Conservation (phyloP, 2,329 filamentous ascomycete species). For the Penicillium sp. region DNA sequence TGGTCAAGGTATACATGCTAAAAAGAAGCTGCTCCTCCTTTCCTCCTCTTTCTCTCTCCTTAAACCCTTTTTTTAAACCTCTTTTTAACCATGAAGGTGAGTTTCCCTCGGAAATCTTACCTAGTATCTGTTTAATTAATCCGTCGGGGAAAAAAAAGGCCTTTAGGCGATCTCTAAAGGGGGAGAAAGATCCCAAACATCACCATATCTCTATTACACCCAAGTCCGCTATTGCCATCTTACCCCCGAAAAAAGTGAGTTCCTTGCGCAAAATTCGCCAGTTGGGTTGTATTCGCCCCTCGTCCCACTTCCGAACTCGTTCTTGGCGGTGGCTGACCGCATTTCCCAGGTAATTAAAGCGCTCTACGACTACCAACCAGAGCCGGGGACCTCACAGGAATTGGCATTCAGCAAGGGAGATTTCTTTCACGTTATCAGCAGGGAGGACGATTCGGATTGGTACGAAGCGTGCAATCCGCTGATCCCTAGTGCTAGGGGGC, state of each 20-base stretch:
- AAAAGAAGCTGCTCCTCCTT: conserved; percentile 8
- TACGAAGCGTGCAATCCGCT: conserved; percentile 98
- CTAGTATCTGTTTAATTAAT: conserved; percentile 15
- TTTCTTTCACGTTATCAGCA: conserved; percentile 96
- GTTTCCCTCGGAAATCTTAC: conserved; percentile 12
- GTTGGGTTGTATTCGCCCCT: background rate
- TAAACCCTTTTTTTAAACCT: background rate
- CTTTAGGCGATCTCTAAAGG: conserved; percentile 85
- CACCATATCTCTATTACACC: conserved; percentile 72
- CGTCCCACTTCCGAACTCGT: conserved; percentile 21
- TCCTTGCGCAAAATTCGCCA: conserved; percentile 12
- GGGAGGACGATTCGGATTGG: conserved; percentile 93
- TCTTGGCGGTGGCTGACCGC: conserved; percentile 21
- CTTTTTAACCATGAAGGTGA: conserved; percentile 24
- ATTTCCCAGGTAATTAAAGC: conserved; percentile 83
- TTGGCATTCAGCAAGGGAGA: conserved; percentile 92
- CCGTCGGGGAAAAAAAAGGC: conserved; percentile 45
- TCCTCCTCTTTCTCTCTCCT: conserved; percentile 11
- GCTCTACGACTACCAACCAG: conserved; percentile 85
- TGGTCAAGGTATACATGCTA: conserved; percentile 2
- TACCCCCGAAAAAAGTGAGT: conserved; percentile 86
- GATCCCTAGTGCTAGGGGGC: conserved; percentile 76
- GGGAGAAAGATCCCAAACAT: conserved; percentile 70
- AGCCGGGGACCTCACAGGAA: conserved; percentile 63
- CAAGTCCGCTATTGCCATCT: conserved; percentile 83